Evolutionary conservation across 768 basidiomycete genomes (phyloP).

Genomic region (Solioccasus polychromus): DNA sequence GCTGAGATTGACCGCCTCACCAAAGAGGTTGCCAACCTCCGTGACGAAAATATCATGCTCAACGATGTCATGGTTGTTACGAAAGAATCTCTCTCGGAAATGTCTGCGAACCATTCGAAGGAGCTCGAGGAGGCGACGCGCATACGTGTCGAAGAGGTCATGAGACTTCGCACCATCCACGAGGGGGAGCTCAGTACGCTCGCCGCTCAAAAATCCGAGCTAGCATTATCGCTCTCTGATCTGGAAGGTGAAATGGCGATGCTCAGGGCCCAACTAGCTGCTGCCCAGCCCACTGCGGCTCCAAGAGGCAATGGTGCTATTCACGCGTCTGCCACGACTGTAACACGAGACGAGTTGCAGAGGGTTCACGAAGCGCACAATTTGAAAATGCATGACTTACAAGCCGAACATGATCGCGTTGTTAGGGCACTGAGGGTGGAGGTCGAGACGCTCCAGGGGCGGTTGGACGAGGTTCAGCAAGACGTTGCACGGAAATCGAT

Average conservation of each 20-base stretch:
- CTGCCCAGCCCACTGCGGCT: slow-evolving; percentile 42
- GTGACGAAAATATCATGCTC: slow-evolving; percentile 65
- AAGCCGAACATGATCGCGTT: slow-evolving; percentile 62
- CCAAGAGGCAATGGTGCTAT: slow-evolving; percentile 56
- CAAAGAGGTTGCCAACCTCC: slow-evolving; percentile 57
- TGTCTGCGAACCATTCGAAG: slow-evolving; percentile 63
- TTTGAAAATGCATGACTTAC: slow-evolving; percentile 70
- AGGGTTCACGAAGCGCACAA: slow-evolving; percentile 83
- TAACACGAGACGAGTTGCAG: slow-evolving; percentile 76
- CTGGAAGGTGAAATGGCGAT: slow-evolving; percentile 76
- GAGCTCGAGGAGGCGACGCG: slow-evolving; percentile 78
- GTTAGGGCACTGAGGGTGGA: slow-evolving; percentile 53
- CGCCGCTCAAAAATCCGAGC: slow-evolving; percentile 58
- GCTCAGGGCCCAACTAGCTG: slow-evolving; percentile 50
- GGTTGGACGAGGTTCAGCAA: slow-evolving; percentile 52
- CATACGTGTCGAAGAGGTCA: slow-evolving; percentile 67
- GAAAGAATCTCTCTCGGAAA: slow-evolving; percentile 66
- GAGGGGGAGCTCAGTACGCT: slow-evolving; percentile 59
- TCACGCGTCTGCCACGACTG: slow-evolving; percentile 37
- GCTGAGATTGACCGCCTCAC: slow-evolving; percentile 54
- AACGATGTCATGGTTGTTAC: slow-evolving; percentile 67
- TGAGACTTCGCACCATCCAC: slow-evolving; percentile 54
- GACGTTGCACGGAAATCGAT: slow-evolving; percentile 68
- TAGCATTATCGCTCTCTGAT: slow-evolving; percentile 64
- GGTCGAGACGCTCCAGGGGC: slow-evolving; percentile 49